Base-by-base conservation (phyloP, 2,329 filamentous ascomycete species). In the Cladosporium sp. region DNA sequence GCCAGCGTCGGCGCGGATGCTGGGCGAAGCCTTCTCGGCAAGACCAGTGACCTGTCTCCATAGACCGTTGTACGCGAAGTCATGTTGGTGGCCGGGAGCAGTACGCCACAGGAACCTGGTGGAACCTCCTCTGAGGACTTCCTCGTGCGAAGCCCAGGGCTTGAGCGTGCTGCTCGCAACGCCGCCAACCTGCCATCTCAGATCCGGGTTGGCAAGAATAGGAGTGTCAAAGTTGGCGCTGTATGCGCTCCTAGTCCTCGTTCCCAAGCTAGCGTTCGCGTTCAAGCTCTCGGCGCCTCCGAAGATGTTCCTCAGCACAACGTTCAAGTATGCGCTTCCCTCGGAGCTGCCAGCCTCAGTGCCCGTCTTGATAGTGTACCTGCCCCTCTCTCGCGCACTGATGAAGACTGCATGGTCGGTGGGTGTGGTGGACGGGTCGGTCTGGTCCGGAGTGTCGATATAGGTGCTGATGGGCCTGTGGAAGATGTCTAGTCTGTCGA, bases 261-360 rank as follows among this genome's bases (percentile, higher is more conserved):
- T 98, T 65, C 95, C 95, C 26, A 93, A 82, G 34, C 92, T 93
- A 58, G 92, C 93, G 73, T 97, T 94, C 66, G 96, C 82, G 61
- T 91, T 92, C 68, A 99, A 81, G 65, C 90, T 91, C 81, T 99
- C 95, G 26, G 93, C 95, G 46, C 95, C 95, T 60, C 95, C 95
- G 76, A 99, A 92, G 66, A 99, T 85, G 79, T 99, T 99, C 71
- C 95, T 89, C 83, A 93, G 89, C 60, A 94, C 84, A 53, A 93
- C 85, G 70, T 95, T 94, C 70, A 91, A 89, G 75, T 96, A 98
- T 4, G 93, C 94, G 8, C 93, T 96, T 39, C 94, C 95, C 79
- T 99, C 95, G 25, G 92, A 89, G 75, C 96, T 96, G 68, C 95
- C 95, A 54, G 97, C 85, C 76, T 98, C 94, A 10, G 95, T 98